Conservation (phyloP, 768 basidiomycete genomes). For the Podaxis sp. region DNA sequence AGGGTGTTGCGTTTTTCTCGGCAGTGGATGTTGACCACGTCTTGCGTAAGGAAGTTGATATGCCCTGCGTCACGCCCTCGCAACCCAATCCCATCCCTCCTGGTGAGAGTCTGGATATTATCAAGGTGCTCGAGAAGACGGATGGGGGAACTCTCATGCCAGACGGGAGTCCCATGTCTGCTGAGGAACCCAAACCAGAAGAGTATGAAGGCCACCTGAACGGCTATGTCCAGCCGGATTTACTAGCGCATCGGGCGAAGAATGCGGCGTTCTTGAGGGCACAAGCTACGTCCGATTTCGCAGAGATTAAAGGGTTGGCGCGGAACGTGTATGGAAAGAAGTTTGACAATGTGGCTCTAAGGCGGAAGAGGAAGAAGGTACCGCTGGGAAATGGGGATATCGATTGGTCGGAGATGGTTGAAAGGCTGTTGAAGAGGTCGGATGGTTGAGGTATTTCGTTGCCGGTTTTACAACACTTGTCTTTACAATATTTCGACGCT, state of each 20-base stretch:
- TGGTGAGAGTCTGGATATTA: slow-evolving; percentile 84
- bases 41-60: slow-evolving; percentile 92
- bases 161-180: slow-evolving; percentile 53
- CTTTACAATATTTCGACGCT: not conserved
- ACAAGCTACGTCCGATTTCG: slow-evolving; percentile 69
- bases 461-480: not conserved
- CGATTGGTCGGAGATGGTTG: slow-evolving; percentile 39
- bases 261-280: slow-evolving; percentile 68
- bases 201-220: slow-evolving; percentile 30
- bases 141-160: slow-evolving; percentile 61
- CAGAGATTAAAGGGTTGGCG: slow-evolving; percentile 67
- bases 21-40: slow-evolving; percentile 91
- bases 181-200: not conserved
- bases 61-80: slow-evolving; percentile 93
- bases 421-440: slow-evolving; percentile 21
- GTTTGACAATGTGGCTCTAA: slow-evolving; percentile 26
- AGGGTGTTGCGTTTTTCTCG: slow-evolving; percentile 95
- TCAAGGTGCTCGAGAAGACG: slow-evolving; percentile 59
- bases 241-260: slow-evolving; percentile 59
- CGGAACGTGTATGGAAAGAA: slow-evolving; percentile 44
- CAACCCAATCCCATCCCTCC: slow-evolving; percentile 78
- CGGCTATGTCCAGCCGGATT: slow-evolving; percentile 55
- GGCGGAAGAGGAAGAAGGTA: slow-evolving; percentile 17
- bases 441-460: not conserved
- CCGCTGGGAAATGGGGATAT: slow-evolving; percentile 36